Percentiles rank a stretch among this genome's conserved stretches.
phyloP scores from a whole-genome alignment of 495 filamentous ascomycete species.

The Filosporella fistucella region DNA sequence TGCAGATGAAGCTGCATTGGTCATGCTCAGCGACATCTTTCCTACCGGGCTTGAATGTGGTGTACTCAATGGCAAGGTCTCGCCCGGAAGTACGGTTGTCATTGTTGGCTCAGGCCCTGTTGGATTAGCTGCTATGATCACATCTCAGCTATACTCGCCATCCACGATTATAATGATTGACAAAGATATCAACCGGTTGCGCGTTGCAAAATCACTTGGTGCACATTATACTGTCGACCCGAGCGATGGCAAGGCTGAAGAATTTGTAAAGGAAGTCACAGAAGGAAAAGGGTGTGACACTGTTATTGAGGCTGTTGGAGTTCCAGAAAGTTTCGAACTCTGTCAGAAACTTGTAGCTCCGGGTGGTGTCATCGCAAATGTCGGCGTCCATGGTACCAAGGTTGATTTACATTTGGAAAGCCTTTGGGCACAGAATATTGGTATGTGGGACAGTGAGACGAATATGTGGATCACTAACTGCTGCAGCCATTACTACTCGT shows the following conservation, averaged over 20 bases:
- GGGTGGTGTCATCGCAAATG: conserved; percentile 46
- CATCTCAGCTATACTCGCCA: conserved; percentile 41
- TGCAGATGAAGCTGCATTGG: conserved; percentile 31
- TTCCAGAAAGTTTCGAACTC: conserved; percentile 39
- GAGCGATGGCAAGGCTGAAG: conserved; percentile 23
- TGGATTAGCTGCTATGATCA: conserved; percentile 41
- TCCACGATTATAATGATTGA: conserved; percentile 40
- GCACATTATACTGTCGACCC: conserved; percentile 36
- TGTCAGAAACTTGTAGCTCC: conserved; percentile 43
- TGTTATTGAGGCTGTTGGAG: conserved; percentile 52
- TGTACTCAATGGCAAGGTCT: conserved; percentile 38
- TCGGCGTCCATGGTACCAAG: conserved; percentile 42
- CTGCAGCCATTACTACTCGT: conserved; percentile 36
- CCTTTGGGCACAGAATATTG: conserved; percentile 41
- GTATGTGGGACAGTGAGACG: neutral
- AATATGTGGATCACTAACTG: conserved; percentile 6
- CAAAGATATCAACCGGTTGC: conserved; percentile 35
- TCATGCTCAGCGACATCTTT: conserved; percentile 42
- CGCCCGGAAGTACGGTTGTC: conserved; percentile 38
- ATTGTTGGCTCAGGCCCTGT: conserved; percentile 50
- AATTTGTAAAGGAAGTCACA: conserved; percentile 32
- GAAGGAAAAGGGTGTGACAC: conserved; percentile 43
- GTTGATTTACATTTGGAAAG: conserved; percentile 38
- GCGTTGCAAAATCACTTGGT: conserved; percentile 37
- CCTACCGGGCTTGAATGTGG: conserved; percentile 46